Evolutionary conservation across 208 protist genomes (phyloP).

Genomic region (Leishmania martiniquensis): DNA sequence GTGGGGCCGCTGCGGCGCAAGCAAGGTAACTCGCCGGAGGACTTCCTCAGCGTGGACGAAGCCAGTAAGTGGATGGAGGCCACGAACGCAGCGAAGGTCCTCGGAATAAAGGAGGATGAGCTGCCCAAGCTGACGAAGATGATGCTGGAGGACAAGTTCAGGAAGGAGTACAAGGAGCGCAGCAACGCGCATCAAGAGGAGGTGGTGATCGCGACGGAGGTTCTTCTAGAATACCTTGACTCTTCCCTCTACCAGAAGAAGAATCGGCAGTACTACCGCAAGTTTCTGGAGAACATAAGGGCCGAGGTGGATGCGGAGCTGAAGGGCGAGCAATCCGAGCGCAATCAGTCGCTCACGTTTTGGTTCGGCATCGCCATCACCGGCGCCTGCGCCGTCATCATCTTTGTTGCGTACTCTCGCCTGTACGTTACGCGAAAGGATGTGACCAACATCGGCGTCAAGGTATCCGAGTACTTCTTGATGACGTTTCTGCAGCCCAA

Average conservation of each 20-base stretch:
- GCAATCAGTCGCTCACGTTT: slow-evolving; percentile 57
- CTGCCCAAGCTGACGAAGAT: slow-evolving; percentile 56
- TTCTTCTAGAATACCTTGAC: slow-evolving; percentile 89
- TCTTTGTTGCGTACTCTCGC: slow-evolving; percentile 64
- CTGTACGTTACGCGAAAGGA: slow-evolving; percentile 62
- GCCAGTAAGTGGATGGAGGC: slow-evolving; percentile 85
- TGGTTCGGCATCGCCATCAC: slow-evolving; percentile 50
- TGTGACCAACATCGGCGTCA: slow-evolving; percentile 59
- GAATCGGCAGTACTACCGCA: slow-evolving; percentile 78
- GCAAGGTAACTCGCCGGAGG: slow-evolving; percentile 51
- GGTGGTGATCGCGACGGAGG: slow-evolving; percentile 79
- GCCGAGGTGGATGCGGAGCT: slow-evolving; percentile 67
- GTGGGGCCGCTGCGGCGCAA: slow-evolving; percentile 72
- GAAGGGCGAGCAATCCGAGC: slow-evolving; percentile 23
- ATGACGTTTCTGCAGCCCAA: slow-evolving; percentile 81
- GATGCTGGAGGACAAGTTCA: slow-evolving; percentile 62
- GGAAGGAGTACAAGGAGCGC: slow-evolving; percentile 57
- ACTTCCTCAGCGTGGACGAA: slow-evolving; percentile 79
- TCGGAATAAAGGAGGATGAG: slow-evolving; percentile 78
- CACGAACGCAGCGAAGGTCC: slow-evolving; percentile 71
- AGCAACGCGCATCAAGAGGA: slow-evolving; percentile 72
- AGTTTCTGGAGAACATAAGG: slow-evolving; percentile 73
- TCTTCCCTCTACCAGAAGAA: slow-evolving; percentile 76
- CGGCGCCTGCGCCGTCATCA: slow-evolving; percentile 43
- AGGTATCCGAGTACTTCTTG: slow-evolving; percentile 61